Evolutionary conservation across 129 eudicot species (phyloP), one percentile per base, ranked within the genome.

Genomic region (Saussurea involucrata): DNA sequence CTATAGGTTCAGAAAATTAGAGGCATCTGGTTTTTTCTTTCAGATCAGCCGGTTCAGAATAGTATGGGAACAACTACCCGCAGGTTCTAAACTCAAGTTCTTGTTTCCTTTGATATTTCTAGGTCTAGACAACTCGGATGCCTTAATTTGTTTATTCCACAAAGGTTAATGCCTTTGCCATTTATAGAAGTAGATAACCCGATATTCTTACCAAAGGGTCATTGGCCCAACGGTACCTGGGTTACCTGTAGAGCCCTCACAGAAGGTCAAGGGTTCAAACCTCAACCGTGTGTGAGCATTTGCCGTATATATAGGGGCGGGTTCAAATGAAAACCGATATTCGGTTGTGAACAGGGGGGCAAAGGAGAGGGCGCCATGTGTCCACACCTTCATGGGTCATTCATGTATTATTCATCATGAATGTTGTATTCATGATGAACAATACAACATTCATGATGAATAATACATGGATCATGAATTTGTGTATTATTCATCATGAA

Each of bases 11-110:
- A 24, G 4, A 0, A 3, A 1, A 24, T 13, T 22, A 24, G 61
- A 61, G 25, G 60, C 71, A 63, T 74, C 61, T 17, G 36, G 37
- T 31, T 10, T 34, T 34, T 9, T 24, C 24, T 58, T 68, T 58
- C 60, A 65, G 8, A 78, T 36, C 69, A 73, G 57, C 18, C 27
- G 4, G 61, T 61, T 27, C 65, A 65, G 66, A 63, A 66, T 63
- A 81, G 72, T 32, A 85, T 87, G 90, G 86, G 84, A 37, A 68
- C 83, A 18, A 46, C 57, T 74, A 64, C 4, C n/a, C 88, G 83
- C 66, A 86, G 92, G 92, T 77, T 83, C 82, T 65, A 25, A 66
- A 58, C 29, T 84, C 36, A 33, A 78, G 69, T 70, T 72, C 73
- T 31, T 76, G 2, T 72, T 40, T 83, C 66, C 27, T 22, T 66